phyloP scores from a whole-genome alignment of 106 monocot species.

The Dendrobium chrysotoxum region DNA sequence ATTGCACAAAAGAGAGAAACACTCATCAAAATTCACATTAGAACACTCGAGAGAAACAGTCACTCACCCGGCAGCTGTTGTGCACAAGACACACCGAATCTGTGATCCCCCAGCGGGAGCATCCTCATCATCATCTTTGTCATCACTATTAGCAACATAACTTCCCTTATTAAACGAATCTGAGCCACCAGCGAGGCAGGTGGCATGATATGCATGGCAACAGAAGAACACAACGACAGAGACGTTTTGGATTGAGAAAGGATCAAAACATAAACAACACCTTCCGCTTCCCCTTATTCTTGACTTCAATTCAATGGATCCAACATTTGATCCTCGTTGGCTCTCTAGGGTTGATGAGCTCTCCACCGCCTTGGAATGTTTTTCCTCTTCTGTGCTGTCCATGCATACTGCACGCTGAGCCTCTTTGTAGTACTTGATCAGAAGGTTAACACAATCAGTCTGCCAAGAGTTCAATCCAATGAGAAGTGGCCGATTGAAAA shows the following conservation, averaged over 20 bases:
- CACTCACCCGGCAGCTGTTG: conserved; percentile 56
- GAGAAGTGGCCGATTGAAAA: background rate
- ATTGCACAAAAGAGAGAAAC: background rate
- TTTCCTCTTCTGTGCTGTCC: conserved; percentile 55
- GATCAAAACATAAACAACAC: conserved; percentile 95
- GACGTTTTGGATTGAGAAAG: conserved; percentile 59
- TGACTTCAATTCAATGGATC: conserved; percentile 48
- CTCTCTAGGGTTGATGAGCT: conserved; percentile 3
- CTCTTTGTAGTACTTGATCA: conserved; percentile 84
- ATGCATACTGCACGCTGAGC: conserved; percentile 69
- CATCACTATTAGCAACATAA: conserved; percentile 4
- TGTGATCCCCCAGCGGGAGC: conserved; percentile 17
- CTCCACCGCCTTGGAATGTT: conserved; percentile 18
- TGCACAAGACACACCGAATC: conserved; percentile 89
- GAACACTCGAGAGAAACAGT: background rate
- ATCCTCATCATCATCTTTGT: conserved; percentile 39
- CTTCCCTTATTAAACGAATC: conserved; percentile 32
- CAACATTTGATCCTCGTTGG: conserved; percentile 10
- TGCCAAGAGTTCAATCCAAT: conserved; percentile 15
- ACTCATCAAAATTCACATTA: background rate
- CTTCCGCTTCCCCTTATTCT: conserved; percentile 70
- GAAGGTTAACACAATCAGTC: conserved; percentile 86
- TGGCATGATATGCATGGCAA: conserved; percentile 84
- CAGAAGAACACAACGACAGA: conserved; percentile 86
- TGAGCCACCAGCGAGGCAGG: conserved; percentile 53